phyloP scores from a whole-genome alignment of 495 filamentous ascomycete genomes.

The Xylaria acuta region DNA sequence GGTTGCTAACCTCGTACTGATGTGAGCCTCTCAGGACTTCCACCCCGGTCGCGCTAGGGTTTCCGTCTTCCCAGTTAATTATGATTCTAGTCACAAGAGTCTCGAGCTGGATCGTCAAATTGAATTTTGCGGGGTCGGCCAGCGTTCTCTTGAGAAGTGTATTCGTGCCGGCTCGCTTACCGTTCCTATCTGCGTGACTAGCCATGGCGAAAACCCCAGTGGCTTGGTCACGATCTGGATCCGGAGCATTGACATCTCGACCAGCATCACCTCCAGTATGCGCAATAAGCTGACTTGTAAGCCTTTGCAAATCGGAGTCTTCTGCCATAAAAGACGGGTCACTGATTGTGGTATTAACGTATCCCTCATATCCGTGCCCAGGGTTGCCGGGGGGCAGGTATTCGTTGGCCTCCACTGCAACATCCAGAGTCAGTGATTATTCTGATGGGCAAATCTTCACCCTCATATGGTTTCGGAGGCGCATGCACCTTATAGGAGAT shows the following conservation, averaged over 20 bases:
- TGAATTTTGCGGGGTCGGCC: slow-evolving; percentile 51
- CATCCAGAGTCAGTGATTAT: not conserved
- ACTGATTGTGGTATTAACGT: slow-evolving; percentile 46
- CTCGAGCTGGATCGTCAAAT: slow-evolving; percentile 54
- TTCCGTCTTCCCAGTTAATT: slow-evolving; percentile 38
- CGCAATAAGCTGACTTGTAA: slow-evolving; percentile 42
- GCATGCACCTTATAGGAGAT: not conserved
- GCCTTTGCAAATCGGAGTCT: slow-evolving; percentile 34
- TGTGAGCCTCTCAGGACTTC: slow-evolving; percentile 50
- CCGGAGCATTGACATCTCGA: slow-evolving; percentile 49
- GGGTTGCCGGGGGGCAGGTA: slow-evolving; percentile 45
- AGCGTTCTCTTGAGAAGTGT: slow-evolving; percentile 53
- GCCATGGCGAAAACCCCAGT: slow-evolving; percentile 54
- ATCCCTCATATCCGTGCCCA: slow-evolving; percentile 53
- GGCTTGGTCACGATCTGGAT: slow-evolving; percentile 45
- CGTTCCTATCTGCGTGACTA: slow-evolving; percentile 46
- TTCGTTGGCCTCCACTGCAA: slow-evolving; percentile 49
- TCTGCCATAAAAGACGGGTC: slow-evolving; percentile 42
- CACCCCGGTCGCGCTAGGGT: slow-evolving; percentile 52
- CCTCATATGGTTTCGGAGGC: not conserved
- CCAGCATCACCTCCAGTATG: slow-evolving; percentile 44
- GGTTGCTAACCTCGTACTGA: slow-evolving; percentile 41
- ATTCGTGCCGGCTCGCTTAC: slow-evolving; percentile 50
- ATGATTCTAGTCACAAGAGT: slow-evolving; percentile 55
- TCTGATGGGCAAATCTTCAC: not conserved